Evolutionary conservation across 805 yeast species (phyloP), one percentile per base, ranked within the genome.

Genomic region (Saccharomycopsis schoenii): DNA sequence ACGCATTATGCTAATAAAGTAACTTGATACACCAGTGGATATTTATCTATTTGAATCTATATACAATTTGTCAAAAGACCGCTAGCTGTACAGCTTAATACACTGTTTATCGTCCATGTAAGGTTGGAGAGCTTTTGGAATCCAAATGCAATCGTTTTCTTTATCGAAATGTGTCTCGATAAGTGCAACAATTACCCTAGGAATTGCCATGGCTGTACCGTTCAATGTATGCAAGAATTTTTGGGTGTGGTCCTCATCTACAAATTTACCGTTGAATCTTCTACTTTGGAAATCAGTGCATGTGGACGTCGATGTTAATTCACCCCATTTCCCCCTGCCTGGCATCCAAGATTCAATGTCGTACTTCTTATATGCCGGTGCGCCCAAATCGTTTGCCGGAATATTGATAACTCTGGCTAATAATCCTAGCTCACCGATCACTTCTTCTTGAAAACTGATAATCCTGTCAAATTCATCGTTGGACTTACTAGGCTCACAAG

Each of bases 301-400:
- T 70, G 92, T 93, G 1, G 97, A 91, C 0, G 96, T 80, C 36
- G 97, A 89, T 1, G 96, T 84, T 39, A 94, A 78, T 70, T 94
- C 99, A 3, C 99, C 99, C 89, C 96, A 93, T 1, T 75, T 71
- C 0, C 89, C 92, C 67, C 97, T 81, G 1, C 98, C 97, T 0
- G 98, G 98, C 98, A 94, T 93, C 91, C 96, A 89, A 0, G 92
- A 97, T 73, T 94, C 99, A 61, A 92, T 89, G 67, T 94, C 99
- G 70, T 84, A 89, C 71, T 94, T 94, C 68, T 88, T 85, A 72
- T 79, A 83, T 0, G 98, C 98, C 0, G 99, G 97, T 0, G 96
- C 86, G 0, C 99, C 99, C 58, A 94, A 74, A 70, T 94, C 99
- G 64, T 87, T 83, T 29, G 86, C 83, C 0, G 97, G 97, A 91